phyloP scores from a whole-genome alignment of 2,329 filamentous ascomycete genomes.

The Aspergillus brunneoviolaceus region DNA sequence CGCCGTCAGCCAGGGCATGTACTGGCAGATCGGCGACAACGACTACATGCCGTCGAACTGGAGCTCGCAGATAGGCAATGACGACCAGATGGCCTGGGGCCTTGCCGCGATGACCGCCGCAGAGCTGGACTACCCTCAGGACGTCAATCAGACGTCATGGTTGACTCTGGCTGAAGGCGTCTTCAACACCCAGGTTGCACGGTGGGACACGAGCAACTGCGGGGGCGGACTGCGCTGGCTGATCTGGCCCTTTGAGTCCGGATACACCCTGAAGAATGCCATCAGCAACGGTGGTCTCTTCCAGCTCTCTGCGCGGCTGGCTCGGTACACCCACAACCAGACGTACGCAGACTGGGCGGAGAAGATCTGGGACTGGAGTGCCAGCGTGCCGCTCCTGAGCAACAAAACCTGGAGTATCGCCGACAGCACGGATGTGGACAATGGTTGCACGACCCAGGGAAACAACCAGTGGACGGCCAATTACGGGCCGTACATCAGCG shows the following conservation, averaged over 20 bases:
- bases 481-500: slow-evolving; percentile 52
- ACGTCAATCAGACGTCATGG: slow-evolving; percentile 67
- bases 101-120: slow-evolving; percentile 73
- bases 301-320: slow-evolving; percentile 16
- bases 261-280: slow-evolving; percentile 17
- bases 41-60: slow-evolving; percentile 70
- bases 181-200: slow-evolving; percentile 69
- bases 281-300: slow-evolving; percentile 19
- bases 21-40: slow-evolving; percentile 68
- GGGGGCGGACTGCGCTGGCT: slow-evolving; percentile 60
- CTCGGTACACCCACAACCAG: slow-evolving; percentile 15
- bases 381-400: slow-evolving; percentile 47
- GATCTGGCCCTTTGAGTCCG: slow-evolving; percentile 14
- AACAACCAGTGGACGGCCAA: slow-evolving; percentile 57
- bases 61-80: slow-evolving; percentile 42
- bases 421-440: slow-evolving; percentile 51
- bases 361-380: slow-evolving; percentile 59
- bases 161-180: slow-evolving; percentile 70
- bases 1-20: slow-evolving; percentile 64
- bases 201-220: slow-evolving; percentile 68
- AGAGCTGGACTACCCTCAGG: slow-evolving; percentile 71
- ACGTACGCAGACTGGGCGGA: slow-evolving; percentile 60
- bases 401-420: slow-evolving; percentile 48
- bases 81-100: slow-evolving; percentile 71
- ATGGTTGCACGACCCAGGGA: slow-evolving; percentile 51